Base-by-base conservation (phyloP, 495 filamentous ascomycete genomes). In the Alectoria sarmentosa region DNA sequence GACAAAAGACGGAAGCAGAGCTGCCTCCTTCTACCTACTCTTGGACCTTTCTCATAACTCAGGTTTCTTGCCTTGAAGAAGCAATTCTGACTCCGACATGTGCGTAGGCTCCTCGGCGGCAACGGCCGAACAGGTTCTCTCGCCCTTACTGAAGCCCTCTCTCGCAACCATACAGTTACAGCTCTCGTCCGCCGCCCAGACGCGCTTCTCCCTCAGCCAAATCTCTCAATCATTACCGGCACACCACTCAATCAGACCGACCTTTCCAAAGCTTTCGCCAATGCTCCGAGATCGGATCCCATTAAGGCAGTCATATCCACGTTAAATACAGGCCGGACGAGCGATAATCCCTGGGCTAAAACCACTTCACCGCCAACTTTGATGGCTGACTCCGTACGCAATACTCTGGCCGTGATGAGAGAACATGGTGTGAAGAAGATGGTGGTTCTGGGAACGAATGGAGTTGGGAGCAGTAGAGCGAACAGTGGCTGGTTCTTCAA, bases 71-170 rank as follows among this genome's bases (percentile, higher is more conserved):
- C n/a, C n/a, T n/a, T n/a, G n/a, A n/a, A n/a, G n/a, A n/a, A n/a
- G n/a, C n/a, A n/a, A n/a, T n/a, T n/a, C n/a, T n/a, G n/a, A n/a
- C n/a, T n/a, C n/a, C n/a, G n/a, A n/a, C n/a, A n/a, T n/a, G n/a
- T n/a, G n/a, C n/a, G n/a, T n/a, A n/a, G n/a, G n/a, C 61, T 80
- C 66, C 63, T 77, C 62, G 78, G 78, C 32, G 79, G 73, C 61
- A 78, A 61, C 61, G 77, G 78, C 62, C 73, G 75, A 58, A 80
- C 76, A 54, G 78, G 78, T 64, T 66, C 71, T 52, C 69, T 78
- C 46, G 74, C 75, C 52, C 69, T 79, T 57, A 69, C 75, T 61
- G 72, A 77, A 69, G 73, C 75, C 36, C 68, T 78, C n/a, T 48
- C 72, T n/a, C 71, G 73, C 46, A 70, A 70, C 67, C 74, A 79